Conservation (phyloP, 2,329 filamentous ascomycete genomes). For the Herpomyces periplanetae region DNA sequence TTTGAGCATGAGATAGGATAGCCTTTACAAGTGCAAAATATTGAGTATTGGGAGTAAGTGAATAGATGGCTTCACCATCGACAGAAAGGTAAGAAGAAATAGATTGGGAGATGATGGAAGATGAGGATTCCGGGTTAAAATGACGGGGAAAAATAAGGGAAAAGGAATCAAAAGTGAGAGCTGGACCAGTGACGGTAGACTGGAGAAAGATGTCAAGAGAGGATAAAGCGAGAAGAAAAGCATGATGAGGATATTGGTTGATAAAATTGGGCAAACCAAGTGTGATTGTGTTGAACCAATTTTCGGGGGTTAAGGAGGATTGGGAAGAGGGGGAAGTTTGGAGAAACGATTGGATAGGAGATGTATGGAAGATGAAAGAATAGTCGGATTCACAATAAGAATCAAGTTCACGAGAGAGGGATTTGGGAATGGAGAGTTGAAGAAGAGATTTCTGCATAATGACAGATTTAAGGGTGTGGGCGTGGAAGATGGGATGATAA, state of each 20-base stretch:
- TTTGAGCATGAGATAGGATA: constrained; percentile 12
- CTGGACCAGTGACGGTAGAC: constrained; percentile 51
- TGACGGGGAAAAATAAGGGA: constrained; percentile 12
- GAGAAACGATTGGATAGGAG: no score
- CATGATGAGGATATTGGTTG: constrained; percentile 6
- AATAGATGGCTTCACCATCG: constrained; percentile 58
- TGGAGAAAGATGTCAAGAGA: constrained; percentile 45
- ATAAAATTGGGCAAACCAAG: constrained; percentile 8
- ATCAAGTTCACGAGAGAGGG: no score
- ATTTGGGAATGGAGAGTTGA: no score
- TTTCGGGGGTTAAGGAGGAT: no score
- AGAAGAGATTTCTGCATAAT: no score
- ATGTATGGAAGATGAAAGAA: no score
- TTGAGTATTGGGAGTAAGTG: constrained; percentile 43
- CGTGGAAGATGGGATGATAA: no score
- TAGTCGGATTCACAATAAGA: no score
- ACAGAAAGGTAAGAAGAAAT: constrained; percentile 29
- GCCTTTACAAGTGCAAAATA: constrained; percentile 36
- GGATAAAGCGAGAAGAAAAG: constrained; percentile 16
- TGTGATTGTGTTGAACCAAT: no score
- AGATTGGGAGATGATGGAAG: constrained; percentile 12
- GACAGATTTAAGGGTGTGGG: no score
- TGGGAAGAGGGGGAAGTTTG: no score
- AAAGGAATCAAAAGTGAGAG: constrained; percentile 18
- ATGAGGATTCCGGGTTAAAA: constrained; percentile 7